A percentile compares a stretch with the other conserved stretches of the same genome.
phyloP scores from a whole-genome alignment of 352 stramenopile species.

The Halophytophthora batemanensis region DNA sequence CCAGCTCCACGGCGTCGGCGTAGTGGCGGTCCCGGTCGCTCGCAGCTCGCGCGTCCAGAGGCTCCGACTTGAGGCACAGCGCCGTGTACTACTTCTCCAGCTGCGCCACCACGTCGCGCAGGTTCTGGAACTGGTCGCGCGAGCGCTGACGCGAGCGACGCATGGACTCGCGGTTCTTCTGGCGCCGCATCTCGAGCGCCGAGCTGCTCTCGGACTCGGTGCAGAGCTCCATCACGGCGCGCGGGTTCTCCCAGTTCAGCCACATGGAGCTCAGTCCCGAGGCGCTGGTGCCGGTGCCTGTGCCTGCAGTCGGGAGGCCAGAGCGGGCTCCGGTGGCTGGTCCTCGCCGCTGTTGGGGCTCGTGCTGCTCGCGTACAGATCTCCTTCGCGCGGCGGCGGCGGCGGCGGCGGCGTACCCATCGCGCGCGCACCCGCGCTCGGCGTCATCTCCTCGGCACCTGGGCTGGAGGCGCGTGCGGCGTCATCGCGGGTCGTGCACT shows the following conservation, averaged over 20 bases:
- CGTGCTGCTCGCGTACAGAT: conserved; percentile 11
- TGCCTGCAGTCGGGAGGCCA: not conserved
- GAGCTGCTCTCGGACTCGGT: conserved; percentile 27
- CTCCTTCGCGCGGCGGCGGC: conserved; percentile 1
- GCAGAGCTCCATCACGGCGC: conserved; percentile 29
- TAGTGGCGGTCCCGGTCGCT: conserved; percentile 11
- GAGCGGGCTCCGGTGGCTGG: conserved; percentile 1
- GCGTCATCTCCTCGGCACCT: too few relatives aligned
- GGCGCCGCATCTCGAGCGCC: conserved; percentile 34
- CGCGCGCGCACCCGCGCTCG: too few relatives aligned
- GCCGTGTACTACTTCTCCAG: conserved; percentile 42
- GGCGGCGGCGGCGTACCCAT: conserved; percentile 1
- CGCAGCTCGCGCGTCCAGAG: not conserved
- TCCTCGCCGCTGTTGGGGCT: conserved; percentile 29
- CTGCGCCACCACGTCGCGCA: conserved; percentile 32
- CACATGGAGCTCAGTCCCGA: conserved; percentile 31
- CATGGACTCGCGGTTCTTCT: conserved; percentile 64
- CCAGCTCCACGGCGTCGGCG: conserved; percentile 26
- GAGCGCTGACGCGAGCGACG: conserved; percentile 46
- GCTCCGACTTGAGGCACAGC: conserved; percentile 30
- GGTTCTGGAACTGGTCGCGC: conserved; percentile 38
- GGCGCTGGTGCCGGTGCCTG: not conserved
- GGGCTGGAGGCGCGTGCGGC: not conserved
- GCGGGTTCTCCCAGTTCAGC: conserved; percentile 38
- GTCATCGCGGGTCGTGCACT: not conserved